Evolutionary conservation across 1,284 basidiomycete genomes (phyloP).

Genomic region (Hymenochaete sp.): DNA sequence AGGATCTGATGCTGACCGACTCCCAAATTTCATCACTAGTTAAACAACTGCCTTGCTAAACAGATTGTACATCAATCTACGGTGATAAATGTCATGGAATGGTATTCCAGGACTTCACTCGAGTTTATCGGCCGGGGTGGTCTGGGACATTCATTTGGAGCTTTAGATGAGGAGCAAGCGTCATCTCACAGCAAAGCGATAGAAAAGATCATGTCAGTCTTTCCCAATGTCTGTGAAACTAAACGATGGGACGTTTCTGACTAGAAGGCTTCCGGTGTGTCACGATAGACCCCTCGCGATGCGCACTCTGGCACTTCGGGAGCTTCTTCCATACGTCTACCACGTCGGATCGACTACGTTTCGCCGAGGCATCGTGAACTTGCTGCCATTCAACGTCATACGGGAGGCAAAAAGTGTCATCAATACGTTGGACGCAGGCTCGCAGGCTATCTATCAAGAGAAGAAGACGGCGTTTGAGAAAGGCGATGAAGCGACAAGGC

Average conservation of each 20-base stretch:
- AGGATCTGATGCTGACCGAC: slow-evolving; percentile 23
- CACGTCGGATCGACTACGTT: slow-evolving; percentile 11
- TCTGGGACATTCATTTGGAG: slow-evolving; percentile 27
- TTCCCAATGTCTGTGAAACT: not conserved
- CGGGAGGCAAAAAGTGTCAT: slow-evolving; percentile 1
- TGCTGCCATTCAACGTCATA: slow-evolving; percentile 1
- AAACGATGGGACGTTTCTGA: not conserved
- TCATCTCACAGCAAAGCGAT: slow-evolving; percentile 27
- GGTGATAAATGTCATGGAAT: slow-evolving; percentile 12
- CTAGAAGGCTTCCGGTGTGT: too few relatives aligned
- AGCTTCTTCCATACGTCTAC: slow-evolving; percentile 9
- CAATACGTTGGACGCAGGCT: not conserved
- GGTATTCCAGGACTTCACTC: slow-evolving; percentile 9
- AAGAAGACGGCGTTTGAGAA: slow-evolving; percentile 9
- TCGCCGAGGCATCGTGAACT: slow-evolving; percentile 5
- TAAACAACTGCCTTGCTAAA: slow-evolving; percentile 17
- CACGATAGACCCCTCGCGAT: too few relatives aligned
- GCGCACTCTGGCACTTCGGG: not conserved
- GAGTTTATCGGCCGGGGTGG: slow-evolving; percentile 15
- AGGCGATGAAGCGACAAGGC: slow-evolving; percentile 4
- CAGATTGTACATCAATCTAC: slow-evolving; percentile 16
- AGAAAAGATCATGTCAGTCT: slow-evolving; percentile 24
- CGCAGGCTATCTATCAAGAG: slow-evolving; percentile 1
- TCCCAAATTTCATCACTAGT: slow-evolving; percentile 19
- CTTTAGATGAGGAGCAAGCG: slow-evolving; percentile 23